Conservation (phyloP, 2,329 filamentous ascomycete species). For the Orbilia ellipsospora region DNA sequence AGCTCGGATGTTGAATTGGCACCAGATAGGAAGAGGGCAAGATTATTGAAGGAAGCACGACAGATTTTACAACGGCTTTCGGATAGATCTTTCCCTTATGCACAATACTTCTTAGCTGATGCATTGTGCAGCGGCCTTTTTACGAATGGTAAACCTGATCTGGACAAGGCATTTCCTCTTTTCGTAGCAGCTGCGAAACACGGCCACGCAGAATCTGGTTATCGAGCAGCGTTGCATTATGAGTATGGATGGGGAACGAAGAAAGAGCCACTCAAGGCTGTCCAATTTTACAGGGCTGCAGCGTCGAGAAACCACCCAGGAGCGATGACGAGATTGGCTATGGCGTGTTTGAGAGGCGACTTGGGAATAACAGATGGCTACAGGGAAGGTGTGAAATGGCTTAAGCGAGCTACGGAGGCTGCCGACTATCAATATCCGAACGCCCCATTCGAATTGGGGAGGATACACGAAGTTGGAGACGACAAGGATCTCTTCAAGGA, state of each 20-base stretch:
- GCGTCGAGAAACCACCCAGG: slow-evolving; percentile 95
- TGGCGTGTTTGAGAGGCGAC: slow-evolving; percentile 88
- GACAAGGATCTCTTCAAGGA: slow-evolving; percentile 95
- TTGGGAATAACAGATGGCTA: slow-evolving; percentile 85
- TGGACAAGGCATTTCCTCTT: slow-evolving; percentile 88
- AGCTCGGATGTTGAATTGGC: slow-evolving; percentile 63
- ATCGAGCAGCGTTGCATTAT: slow-evolving; percentile 92
- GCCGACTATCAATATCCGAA: slow-evolving; percentile 92
- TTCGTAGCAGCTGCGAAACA: slow-evolving; percentile 96
- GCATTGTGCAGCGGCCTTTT: slow-evolving; percentile 94
- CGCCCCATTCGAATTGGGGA: slow-evolving; percentile 88
- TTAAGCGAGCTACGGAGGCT: slow-evolving; percentile 90
- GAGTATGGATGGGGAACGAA: slow-evolving; percentile 98
- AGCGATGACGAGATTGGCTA: slow-evolving; percentile 89
- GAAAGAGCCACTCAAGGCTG: slow-evolving; percentile 88
- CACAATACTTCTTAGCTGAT: slow-evolving; percentile 96
- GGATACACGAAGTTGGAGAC: slow-evolving; percentile 90
- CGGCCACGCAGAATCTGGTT: slow-evolving; percentile 94
- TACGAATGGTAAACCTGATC: slow-evolving; percentile 91
- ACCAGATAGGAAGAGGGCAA: slow-evolving; percentile 69
- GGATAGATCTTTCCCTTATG: slow-evolving; percentile 91
- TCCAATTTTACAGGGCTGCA: slow-evolving; percentile 89
- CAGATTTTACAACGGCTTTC: slow-evolving; percentile 86
- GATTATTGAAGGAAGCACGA: slow-evolving; percentile 86
- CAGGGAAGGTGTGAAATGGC: slow-evolving; percentile 92